Base-by-base conservation (phyloP, 2,329 filamentous ascomycete genomes). In the Xylaria sp. region DNA sequence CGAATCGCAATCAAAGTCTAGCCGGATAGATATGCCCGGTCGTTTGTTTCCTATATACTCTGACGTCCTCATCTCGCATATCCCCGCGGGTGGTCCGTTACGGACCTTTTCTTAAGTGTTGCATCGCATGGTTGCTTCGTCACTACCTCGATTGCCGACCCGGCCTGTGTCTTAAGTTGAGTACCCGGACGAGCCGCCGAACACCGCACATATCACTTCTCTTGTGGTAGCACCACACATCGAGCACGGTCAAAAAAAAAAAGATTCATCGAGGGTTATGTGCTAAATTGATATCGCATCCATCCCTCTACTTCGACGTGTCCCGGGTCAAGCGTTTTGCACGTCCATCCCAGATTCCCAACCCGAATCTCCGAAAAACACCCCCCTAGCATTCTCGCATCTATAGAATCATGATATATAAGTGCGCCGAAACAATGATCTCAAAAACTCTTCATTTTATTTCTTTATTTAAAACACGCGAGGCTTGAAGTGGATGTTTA, bases 401-500 rank as follows among this genome's bases (percentile, higher is more conserved):
- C 40, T 54, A 43, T 53, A 49, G 27, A 43, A 35, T 31, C 48
- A 46, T 54, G 47, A 53, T 43, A 57, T 49, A 56, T 52, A 58
- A 35, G 29, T 60, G 48, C 61, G 62, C 62, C 58, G 44, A 52
- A 58, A 51, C 49, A 55, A 62, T 51, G 46, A 61, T 23, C 47
- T 23, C 44, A 37, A 44, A 44, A 33, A 25, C 27, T 7, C 33
- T 51, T 23, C n/a, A 37, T 47, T 25, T 37, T 53, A 11, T 35
- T 33, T 29, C 15, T 48, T 19, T 53, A 29, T 48, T 64, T 56
- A 63, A 55, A 65, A 65, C 38, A 65, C 63, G 29, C 63, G 63
- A 13, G 67, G 67, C 19, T 60, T 68, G 59, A 72, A 60, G 59
- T 71, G 65, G 11, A 78, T 69, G 40, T 73, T 75, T 62, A 78